Percentiles rank a stretch among this genome's conserved stretches.
These are phyloP conservation scores for Phytopythium boreale DNA, from an alignment of 352 stramenopile species.

Conservation along the genomic window DNA sequence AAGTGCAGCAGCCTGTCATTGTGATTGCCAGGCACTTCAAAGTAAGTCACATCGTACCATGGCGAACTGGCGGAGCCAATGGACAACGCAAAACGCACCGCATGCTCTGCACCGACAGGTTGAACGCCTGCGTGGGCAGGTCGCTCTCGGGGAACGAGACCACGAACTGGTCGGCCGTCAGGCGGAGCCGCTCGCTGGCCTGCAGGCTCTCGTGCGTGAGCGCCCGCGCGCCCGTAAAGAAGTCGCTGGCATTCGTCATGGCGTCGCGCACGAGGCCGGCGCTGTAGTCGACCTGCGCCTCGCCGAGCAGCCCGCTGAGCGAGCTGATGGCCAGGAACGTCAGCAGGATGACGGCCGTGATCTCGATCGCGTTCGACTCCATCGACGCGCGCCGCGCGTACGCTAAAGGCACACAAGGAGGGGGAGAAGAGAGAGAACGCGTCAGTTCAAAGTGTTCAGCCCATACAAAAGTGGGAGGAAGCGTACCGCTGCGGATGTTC, in stretches of 20 bases:
- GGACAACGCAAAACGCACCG: constrained; percentile 17
- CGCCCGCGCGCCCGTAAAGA: constrained; percentile 41
- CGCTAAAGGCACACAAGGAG: constrained; percentile 18
- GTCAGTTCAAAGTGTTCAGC: constrained; percentile 2
- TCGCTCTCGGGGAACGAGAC: constrained; percentile 71
- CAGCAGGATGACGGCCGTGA: constrained; percentile 68
- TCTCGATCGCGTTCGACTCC: constrained; percentile 55
- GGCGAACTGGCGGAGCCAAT: too few relatives aligned
- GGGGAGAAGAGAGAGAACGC: constrained; percentile 4
- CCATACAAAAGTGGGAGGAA: neutral
- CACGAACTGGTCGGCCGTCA: constrained; percentile 53
- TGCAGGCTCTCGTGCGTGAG: constrained; percentile 28
- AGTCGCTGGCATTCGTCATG: constrained; percentile 66
- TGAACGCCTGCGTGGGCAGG: constrained; percentile 55
- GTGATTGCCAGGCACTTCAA: neutral
- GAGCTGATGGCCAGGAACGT: constrained; percentile 72
- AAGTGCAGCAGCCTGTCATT: constrained; percentile 43
- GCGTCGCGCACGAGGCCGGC: constrained; percentile 64
- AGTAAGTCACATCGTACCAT: too few relatives aligned
- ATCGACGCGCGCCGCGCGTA: constrained; percentile 36
- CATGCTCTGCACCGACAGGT: constrained; percentile 61
- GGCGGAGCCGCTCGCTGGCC: constrained; percentile 37
- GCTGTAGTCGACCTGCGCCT: constrained; percentile 83
- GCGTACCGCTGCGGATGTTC: constrained; percentile 61
- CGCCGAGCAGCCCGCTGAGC: constrained; percentile 63